Evolutionary conservation across 768 basidiomycete species (phyloP).

Genomic region (Podaxis mareebaensis): DNA sequence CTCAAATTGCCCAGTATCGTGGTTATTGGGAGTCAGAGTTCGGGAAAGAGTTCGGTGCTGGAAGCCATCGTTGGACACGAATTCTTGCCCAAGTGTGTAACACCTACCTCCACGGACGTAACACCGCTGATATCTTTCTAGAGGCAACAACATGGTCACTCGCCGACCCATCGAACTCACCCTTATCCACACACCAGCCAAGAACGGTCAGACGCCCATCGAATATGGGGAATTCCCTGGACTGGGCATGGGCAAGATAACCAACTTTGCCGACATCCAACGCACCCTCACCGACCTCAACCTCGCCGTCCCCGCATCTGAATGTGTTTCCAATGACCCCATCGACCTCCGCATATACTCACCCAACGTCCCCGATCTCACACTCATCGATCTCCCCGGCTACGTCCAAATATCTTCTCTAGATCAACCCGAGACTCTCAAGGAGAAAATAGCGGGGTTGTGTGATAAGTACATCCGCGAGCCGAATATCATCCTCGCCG

Average conservation of each 20-base stretch:
- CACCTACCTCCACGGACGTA: neutral
- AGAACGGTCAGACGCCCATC: constrained; percentile 50
- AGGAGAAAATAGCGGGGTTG: constrained; percentile 85
- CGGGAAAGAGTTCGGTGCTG: constrained; percentile 96
- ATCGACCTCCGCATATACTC: constrained; percentile 98
- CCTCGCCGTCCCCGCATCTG: constrained; percentile 84
- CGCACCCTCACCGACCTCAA: constrained; percentile 93
- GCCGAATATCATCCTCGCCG: constrained; percentile 99
- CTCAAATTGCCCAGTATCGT: constrained; percentile 97
- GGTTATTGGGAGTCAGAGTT: constrained; percentile 97
- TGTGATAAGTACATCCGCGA: constrained; percentile 99
- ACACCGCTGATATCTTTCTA: constrained; percentile 30
- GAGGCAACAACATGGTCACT: constrained; percentile 99
- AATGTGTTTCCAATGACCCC: constrained; percentile 92
- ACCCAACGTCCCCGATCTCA: constrained; percentile 93
- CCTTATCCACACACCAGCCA: constrained; percentile 84
- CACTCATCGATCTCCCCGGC: constrained; percentile 95
- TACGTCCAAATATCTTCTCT: constrained; percentile 94
- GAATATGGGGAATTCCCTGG: constrained; percentile 97
- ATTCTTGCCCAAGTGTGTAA: constrained; percentile 92
- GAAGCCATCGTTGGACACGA: constrained; percentile 98
- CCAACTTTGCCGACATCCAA: constrained; percentile 91
- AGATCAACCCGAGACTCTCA: constrained; percentile 94
- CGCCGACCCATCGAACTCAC: constrained; percentile 98
- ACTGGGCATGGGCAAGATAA: constrained; percentile 85